phyloP scores from a whole-genome alignment of 208 protist species.

The Plasmodiophora brassicae region DNA sequence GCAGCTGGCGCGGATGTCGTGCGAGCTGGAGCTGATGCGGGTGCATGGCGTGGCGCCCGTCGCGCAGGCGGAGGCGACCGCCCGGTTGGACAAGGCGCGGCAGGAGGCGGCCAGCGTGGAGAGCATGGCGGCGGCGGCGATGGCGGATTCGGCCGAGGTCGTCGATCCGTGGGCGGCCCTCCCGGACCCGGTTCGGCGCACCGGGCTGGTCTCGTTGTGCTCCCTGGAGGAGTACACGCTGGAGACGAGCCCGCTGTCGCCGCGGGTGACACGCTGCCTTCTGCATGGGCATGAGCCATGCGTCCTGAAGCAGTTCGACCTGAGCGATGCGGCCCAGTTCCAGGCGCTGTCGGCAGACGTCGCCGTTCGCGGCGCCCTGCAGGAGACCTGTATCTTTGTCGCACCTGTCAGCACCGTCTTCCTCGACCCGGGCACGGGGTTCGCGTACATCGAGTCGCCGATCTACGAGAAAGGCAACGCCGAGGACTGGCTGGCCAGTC shows the following conservation, averaged over 20 bases:
- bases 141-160: background rate
- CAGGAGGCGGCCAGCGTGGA: background rate
- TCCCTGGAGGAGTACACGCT: background rate
- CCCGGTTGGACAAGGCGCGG: background rate
- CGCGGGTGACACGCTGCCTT: background rate
- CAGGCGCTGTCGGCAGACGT: background rate
- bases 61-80: background rate
- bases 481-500: background rate
- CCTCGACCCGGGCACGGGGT: background rate
- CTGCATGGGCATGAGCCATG: slow-evolving; percentile 13
- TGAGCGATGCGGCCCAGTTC: background rate
- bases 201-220: background rate
- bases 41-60: background rate
- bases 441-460: background rate
- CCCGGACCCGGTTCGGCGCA: background rate
- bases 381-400: slow-evolving; percentile 1
- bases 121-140: background rate
- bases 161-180: background rate
- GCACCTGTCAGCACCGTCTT: background rate
- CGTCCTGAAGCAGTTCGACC: slow-evolving; percentile 34
- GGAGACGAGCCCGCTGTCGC: background rate
- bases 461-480: slow-evolving; percentile 19
- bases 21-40: background rate
- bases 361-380: background rate
- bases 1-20: background rate